A percentile compares a stretch with the other conserved stretches of the same genome.
phyloP scores from a whole-genome alignment of 148 eudicot genomes.

The Rhododendron ferrugineum region DNA sequence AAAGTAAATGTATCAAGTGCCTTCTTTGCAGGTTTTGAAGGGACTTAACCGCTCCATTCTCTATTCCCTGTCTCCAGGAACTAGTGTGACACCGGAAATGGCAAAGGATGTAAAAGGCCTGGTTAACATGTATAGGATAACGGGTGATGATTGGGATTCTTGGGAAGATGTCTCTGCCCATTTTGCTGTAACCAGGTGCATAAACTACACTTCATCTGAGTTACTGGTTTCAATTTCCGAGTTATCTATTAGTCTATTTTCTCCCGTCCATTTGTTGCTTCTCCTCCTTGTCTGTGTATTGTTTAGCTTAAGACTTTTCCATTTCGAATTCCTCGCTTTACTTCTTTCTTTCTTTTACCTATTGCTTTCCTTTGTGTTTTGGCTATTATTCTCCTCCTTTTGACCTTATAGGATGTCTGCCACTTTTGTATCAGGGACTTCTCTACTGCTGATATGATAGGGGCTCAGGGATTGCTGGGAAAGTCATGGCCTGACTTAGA shows the following conservation, averaged over 20 bases:
- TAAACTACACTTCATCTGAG: neutral
- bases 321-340: neutral
- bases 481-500: conserved; percentile 96
- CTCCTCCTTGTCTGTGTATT: neutral
- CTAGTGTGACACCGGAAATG: conserved; percentile 72
- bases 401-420: neutral
- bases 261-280: neutral
- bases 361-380: neutral
- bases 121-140: conserved; percentile 87
- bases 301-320: neutral
- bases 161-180: conserved; percentile 87
- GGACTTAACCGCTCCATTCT: conserved; percentile 49
- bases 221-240: neutral
- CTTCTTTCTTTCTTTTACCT: neutral
- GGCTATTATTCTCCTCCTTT: neutral
- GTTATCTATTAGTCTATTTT: neutral
- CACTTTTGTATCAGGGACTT: conserved; percentile 45
- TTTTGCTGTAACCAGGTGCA: conserved; percentile 66
- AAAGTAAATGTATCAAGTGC: neutral
- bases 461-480: conserved; percentile 62
- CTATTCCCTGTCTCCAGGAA: conserved; percentile 92
- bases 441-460: conserved; percentile 73
- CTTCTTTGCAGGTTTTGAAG: conserved; percentile 49
- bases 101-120: conserved; percentile 56
- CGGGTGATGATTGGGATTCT: conserved; percentile 96